These are phyloP conservation scores for Cymbopogon citratus DNA, from an alignment of 176 grass and related monocot species.

Conservation along the genomic window DNA sequence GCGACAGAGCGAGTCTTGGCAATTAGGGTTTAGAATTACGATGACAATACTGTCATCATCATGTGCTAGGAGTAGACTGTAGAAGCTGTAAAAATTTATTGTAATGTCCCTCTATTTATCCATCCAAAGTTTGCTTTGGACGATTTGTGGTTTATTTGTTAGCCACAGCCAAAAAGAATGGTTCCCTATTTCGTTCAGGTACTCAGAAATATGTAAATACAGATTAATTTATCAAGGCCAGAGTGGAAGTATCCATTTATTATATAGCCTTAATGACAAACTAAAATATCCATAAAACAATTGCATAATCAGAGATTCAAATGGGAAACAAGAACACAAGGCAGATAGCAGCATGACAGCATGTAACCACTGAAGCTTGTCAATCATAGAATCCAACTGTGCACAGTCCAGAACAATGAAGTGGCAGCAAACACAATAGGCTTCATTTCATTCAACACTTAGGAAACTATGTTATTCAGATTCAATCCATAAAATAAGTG, in stretches of 20 bases:
- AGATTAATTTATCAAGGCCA: not conserved
- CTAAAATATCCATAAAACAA: not conserved
- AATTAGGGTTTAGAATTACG: slow-evolving; percentile 9
- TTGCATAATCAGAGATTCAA: not conserved
- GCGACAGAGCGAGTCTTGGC: not conserved
- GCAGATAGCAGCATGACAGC: not conserved
- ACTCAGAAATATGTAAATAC: not conserved
- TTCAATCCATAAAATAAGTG: not conserved
- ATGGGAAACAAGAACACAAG: not conserved
- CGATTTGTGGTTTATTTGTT: not conserved
- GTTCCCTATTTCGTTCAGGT: not conserved
- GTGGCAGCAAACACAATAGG: not conserved
- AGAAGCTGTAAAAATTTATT: not conserved
- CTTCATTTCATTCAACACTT: slow-evolving; percentile 9
- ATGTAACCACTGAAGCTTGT: not conserved
- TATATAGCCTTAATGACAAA: not conserved
- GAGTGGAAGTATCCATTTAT: not conserved
- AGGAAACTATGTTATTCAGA: not conserved
- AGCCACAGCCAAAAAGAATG: not conserved
- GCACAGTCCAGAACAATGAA: not conserved
- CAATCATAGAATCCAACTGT: not conserved
- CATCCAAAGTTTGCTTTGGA: not conserved
- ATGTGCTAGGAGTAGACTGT: not conserved
- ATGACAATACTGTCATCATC: not conserved
- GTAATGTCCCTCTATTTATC: not conserved